A percentile compares a stretch with the other conserved stretches of the same genome.
These are phyloP conservation scores for Dioscorea cayenensis DNA, from an alignment of 116 monocot species.

Conservation along the genomic window DNA sequence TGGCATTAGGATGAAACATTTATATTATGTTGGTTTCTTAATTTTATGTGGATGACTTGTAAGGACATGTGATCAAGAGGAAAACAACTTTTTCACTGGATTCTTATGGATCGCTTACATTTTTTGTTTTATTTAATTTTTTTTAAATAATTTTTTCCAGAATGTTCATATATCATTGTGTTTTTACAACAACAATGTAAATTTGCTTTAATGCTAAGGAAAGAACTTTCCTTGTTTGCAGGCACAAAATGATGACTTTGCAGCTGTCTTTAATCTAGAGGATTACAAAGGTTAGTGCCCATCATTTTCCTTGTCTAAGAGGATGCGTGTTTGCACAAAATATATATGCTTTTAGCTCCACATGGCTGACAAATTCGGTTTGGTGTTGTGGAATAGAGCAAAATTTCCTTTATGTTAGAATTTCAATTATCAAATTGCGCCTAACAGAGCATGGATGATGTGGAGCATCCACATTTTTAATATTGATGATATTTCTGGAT, in stretches of 20 bases:
- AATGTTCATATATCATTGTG: not conserved
- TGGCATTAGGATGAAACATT: too few species aligned
- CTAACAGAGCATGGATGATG: too few species aligned
- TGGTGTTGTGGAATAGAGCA: not conserved
- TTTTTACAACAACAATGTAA: not conserved
- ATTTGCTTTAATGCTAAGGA: not conserved
- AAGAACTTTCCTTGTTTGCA: constrained; percentile 8
- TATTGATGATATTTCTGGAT: not conserved
- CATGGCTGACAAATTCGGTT: too few species aligned
- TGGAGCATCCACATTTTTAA: not conserved
- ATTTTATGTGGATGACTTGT: not conserved
- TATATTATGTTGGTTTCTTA: not conserved
- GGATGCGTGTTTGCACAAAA: not conserved
- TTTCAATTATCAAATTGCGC: not conserved
- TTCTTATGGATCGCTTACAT: not conserved
- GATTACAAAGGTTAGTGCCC: constrained; percentile 67
- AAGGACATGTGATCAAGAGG: not conserved
- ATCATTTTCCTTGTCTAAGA: not conserved
- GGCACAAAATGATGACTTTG: constrained; percentile 82
- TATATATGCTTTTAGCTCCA: too few species aligned
- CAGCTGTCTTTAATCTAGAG: constrained; percentile 76
- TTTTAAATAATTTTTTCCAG: not conserved
- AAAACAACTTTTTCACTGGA: not conserved
- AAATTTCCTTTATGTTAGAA: not conserved
- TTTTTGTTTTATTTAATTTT: not conserved